phyloP scores from a whole-genome alignment of 441 rosid species.

The Pelargonium fulgidum region DNA sequence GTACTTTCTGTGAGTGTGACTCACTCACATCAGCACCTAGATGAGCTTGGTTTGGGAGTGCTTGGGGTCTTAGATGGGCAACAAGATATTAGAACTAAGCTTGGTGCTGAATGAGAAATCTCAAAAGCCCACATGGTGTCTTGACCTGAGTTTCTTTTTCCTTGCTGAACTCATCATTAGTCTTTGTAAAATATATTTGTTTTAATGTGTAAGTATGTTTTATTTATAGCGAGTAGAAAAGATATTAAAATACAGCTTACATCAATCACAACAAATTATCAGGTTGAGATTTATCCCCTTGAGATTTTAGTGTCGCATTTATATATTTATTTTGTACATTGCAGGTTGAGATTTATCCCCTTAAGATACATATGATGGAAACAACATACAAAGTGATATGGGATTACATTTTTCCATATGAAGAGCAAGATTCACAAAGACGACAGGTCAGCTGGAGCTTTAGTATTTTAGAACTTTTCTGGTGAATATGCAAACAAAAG shows the following conservation, averaged over 20 bases:
- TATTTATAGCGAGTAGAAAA: background rate
- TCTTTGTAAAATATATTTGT: background rate
- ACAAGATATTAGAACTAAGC: background rate
- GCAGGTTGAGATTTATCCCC: slow-evolving; percentile 11
- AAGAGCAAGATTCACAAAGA: slow-evolving; percentile 15
- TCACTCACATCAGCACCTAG: background rate
- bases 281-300: too few species aligned
- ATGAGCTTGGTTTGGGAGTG: background rate
- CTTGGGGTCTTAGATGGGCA: background rate
- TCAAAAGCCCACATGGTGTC: background rate
- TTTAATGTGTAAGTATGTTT: background rate
- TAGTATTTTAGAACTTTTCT: background rate
- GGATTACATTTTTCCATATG: slow-evolving; percentile 12
- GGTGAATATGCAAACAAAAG: background rate
- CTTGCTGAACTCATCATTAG: slow-evolving; percentile 1
- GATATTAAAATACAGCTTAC: background rate
- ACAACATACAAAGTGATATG: slow-evolving; percentile 4
- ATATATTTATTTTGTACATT: background rate
- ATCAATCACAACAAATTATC: background rate
- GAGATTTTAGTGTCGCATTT: too few species aligned
- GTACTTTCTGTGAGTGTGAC: background rate
- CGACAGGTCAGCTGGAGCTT: slow-evolving; percentile 8
- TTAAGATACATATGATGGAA: slow-evolving; percentile 11
- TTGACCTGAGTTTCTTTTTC: background rate
- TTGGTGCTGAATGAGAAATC: background rate